These are phyloP conservation scores for Komagataella pseudopastoris DNA, from an alignment of 805 yeast species.

Conservation along the genomic window DNA sequence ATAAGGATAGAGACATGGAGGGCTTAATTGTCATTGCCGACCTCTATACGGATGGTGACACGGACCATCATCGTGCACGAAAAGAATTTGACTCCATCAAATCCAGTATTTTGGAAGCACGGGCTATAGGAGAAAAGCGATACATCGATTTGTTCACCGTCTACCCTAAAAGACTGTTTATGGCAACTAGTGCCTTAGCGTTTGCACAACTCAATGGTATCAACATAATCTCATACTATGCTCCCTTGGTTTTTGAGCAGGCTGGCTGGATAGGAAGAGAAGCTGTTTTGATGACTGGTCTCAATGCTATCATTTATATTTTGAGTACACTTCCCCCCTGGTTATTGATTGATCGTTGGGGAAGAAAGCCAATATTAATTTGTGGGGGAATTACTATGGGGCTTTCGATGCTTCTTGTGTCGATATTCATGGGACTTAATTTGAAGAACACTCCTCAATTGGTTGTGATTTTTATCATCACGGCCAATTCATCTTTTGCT, in stretches of 20 bases:
- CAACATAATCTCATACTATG: slow-evolving; percentile 79
- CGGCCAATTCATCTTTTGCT: slow-evolving; percentile 76
- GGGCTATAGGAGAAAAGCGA: slow-evolving; percentile 20
- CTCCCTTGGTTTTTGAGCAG: slow-evolving; percentile 81
- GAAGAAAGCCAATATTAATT: slow-evolving; percentile 64
- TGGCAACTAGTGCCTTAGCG: slow-evolving; percentile 77
- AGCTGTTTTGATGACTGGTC: slow-evolving; percentile 81
- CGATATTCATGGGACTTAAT: slow-evolving; percentile 42
- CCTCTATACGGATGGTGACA: slow-evolving; percentile 14
- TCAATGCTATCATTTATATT: slow-evolving; percentile 47
- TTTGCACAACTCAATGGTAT: slow-evolving; percentile 88
- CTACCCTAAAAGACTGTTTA: slow-evolving; percentile 40
- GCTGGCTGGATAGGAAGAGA: slow-evolving; percentile 84
- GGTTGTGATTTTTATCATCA: slow-evolving; percentile 62
- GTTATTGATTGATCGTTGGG: slow-evolving; percentile 80
- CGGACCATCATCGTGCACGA: slow-evolving; percentile 10
- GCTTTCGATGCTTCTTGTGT: slow-evolving; percentile 43
- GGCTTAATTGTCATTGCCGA: slow-evolving; percentile 26
- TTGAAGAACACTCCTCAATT: slow-evolving; percentile 43
- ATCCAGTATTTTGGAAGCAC: slow-evolving; percentile 22
- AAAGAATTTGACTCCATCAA: slow-evolving; percentile 35
- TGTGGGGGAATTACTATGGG: slow-evolving; percentile 73
- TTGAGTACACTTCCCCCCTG: slow-evolving; percentile 73
- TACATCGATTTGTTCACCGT: slow-evolving; percentile 27
- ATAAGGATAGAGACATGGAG: slow-evolving; percentile 51